Percentiles rank a stretch among this genome's conserved stretches.
phyloP scores from a whole-genome alignment of 106 monocot genomes.

The Platanthera zijinensis region DNA sequence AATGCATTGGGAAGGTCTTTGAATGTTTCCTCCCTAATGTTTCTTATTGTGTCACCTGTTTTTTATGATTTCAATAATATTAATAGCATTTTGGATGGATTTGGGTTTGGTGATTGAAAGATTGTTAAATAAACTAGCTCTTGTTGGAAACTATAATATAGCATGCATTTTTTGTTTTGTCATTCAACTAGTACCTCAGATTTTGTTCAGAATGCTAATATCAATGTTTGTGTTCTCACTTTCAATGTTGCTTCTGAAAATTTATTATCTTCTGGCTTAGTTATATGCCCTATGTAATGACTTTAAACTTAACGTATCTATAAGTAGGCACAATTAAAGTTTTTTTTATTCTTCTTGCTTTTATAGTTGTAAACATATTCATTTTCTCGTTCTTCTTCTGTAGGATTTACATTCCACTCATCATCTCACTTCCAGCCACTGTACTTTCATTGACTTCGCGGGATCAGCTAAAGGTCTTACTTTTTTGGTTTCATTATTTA shows the following conservation, averaged over 20 bases:
- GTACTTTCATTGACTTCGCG: constrained; percentile 78
- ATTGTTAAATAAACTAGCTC: background rate
- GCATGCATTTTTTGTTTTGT: too few species aligned
- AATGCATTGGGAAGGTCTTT: too few species aligned
- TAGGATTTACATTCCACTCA: constrained; percentile 69
- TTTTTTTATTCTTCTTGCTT: background rate
- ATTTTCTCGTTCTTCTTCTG: constrained; percentile 6
- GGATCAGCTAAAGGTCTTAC: constrained; percentile 68
- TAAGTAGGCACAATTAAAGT: background rate
- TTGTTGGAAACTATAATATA: too few species aligned
- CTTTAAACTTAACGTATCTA: background rate
- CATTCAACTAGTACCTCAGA: too few species aligned
- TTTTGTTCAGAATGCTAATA: background rate
- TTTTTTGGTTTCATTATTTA: background rate
- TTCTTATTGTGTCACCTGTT: too few species aligned
- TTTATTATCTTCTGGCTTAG: background rate
- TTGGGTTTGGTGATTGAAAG: background rate
- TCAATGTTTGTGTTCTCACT: background rate
- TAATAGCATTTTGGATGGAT: background rate
- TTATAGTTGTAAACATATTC: background rate
- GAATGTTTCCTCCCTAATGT: too few species aligned
- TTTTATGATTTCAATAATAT: too few species aligned
- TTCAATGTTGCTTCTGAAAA: background rate
- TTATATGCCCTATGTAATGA: background rate
- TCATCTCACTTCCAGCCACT: constrained; percentile 81